These are phyloP conservation scores for Clavaria fumosa DNA, from an alignment of 768 basidiomycete genomes.

Conservation along the genomic window DNA sequence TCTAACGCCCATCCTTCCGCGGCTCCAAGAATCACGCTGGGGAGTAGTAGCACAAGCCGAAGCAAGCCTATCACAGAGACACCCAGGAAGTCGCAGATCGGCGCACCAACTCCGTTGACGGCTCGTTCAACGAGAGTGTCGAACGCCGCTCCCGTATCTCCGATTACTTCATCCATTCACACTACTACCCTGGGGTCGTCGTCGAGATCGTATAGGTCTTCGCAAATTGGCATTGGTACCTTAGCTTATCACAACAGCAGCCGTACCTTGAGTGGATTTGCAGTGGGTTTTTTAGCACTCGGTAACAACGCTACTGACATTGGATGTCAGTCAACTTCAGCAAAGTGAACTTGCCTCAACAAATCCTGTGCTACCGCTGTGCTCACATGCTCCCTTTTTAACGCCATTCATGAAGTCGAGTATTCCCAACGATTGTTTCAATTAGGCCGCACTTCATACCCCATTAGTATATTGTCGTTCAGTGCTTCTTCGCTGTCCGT, in stretches of 20 bases:
- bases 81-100: slow-evolving; percentile 81
- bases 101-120: slow-evolving; percentile 76
- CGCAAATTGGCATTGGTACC: slow-evolving; percentile 54
- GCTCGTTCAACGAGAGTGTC: slow-evolving; percentile 53
- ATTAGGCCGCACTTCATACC: slow-evolving; percentile 28
- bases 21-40: too few species aligned
- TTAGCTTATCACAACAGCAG: slow-evolving; percentile 63
- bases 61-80: slow-evolving; percentile 45
- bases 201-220: slow-evolving; percentile 50
- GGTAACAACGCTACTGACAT: slow-evolving; percentile 8
- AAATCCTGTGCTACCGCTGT: too few species aligned
- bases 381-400: slow-evolving; percentile 7
- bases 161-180: slow-evolving; percentile 36
- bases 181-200: slow-evolving; percentile 41
- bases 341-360: slow-evolving; percentile 30
- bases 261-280: slow-evolving; percentile 55
- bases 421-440: slow-evolving; percentile 14
- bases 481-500: slow-evolving; percentile 22
- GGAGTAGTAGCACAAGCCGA: too few species aligned
- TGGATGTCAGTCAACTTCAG: slow-evolving; percentile 25
- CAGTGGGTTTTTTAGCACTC: slow-evolving; percentile 29
- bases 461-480: slow-evolving; percentile 20
- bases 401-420: slow-evolving; percentile 3
- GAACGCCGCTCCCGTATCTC: slow-evolving; percentile 41
- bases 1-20: too few species aligned